These are phyloP conservation scores for Plicaturopsis crispa DNA, from an alignment of 768 basidiomycete genomes.

Conservation along the genomic window DNA sequence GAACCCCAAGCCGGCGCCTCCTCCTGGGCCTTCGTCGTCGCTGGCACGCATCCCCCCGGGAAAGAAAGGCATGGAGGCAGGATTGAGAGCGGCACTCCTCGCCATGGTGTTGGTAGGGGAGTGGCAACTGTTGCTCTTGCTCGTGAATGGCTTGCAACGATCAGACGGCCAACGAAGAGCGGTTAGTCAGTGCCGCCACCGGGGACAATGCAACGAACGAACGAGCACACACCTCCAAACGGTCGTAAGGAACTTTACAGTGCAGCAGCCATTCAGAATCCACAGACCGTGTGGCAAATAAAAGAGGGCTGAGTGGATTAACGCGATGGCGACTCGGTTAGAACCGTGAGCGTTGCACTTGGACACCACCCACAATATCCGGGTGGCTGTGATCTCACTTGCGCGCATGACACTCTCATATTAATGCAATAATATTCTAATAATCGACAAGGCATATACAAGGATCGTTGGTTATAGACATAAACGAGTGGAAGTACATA, in stretches of 20 bases:
- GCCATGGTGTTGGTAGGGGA: slow-evolving; percentile 44
- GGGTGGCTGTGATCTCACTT: too few species aligned
- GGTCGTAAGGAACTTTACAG: slow-evolving; percentile 5
- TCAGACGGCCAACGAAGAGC: slow-evolving; percentile 27
- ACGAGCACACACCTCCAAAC: slow-evolving; percentile 3
- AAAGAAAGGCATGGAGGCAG: slow-evolving; percentile 80
- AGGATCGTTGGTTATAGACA: too few species aligned
- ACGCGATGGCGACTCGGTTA: slow-evolving; percentile 10
- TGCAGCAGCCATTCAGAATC: slow-evolving; percentile 8
- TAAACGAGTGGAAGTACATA: too few species aligned
- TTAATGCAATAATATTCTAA: too few species aligned
- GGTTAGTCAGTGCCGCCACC: slow-evolving; percentile 10
- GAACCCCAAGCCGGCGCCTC: slow-evolving; percentile 32
- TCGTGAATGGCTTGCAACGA: too few species aligned
- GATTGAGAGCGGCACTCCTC: slow-evolving; percentile 71
- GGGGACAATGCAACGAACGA: slow-evolving; percentile 11
- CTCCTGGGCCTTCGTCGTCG: slow-evolving; percentile 40
- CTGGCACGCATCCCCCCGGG: slow-evolving; percentile 51
- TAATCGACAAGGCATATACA: too few species aligned
- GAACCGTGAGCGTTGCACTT: slow-evolving; percentile 23
- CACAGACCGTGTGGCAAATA: slow-evolving; percentile 23
- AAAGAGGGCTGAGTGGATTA: slow-evolving; percentile 11
- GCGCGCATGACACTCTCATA: too few species aligned
- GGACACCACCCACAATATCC: too few species aligned
- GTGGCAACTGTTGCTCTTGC: slow-evolving; percentile 25